Base-by-base conservation (phyloP, 257 asterid genomes). In the Solanum lycopersicoides region DNA sequence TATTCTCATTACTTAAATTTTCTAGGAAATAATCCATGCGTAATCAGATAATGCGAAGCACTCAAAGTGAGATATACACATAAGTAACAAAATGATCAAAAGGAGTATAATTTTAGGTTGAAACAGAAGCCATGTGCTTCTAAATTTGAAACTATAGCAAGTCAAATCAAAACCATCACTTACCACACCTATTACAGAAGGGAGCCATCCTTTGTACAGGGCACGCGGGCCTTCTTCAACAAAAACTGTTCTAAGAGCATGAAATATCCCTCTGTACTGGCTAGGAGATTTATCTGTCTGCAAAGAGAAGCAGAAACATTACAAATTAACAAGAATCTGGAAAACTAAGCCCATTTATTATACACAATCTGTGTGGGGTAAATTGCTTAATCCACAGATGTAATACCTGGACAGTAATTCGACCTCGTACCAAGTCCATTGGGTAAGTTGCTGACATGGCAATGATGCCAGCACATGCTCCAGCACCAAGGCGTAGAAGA, bases 361-460 rank as follows among this genome's bases (percentile, higher is more conserved):
- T 42, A 42, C 30, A 37, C n/a, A 35, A 34, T 32, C 72, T 50
- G 34, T n/a, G 11, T 53, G 18, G 39, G n/a, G 44, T 66, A 65
- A 74, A 47, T 10, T 65, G 37, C 60, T 9, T 44, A 45, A 23
- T 60, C 11, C 53, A 39, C 42, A 68, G 85, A 60, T 73, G 47
- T 83, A 37, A 12, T 92, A 95, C 99, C 98, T 96, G 99, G 41
- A 97, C 99, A 86, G 99, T 97, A 88, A 97, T 80, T 89, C 99
- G 93, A 88, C 99, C 99, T 50, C 99, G 95, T 65, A 97, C 99
- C 99, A 97, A 95, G 94, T 97, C 99, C 98, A 97, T 93, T 37
- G 99, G 99, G 92, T 97, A 97, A 45, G 99, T 97, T 74, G 99
- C 99, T 80, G 99, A 97, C 99, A 95, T 97, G 89, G 98, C 99